These are phyloP conservation scores for Xylariaceae sp. DNA, from an alignment of 2,329 filamentous ascomycete genomes.

Conservation along the genomic window DNA sequence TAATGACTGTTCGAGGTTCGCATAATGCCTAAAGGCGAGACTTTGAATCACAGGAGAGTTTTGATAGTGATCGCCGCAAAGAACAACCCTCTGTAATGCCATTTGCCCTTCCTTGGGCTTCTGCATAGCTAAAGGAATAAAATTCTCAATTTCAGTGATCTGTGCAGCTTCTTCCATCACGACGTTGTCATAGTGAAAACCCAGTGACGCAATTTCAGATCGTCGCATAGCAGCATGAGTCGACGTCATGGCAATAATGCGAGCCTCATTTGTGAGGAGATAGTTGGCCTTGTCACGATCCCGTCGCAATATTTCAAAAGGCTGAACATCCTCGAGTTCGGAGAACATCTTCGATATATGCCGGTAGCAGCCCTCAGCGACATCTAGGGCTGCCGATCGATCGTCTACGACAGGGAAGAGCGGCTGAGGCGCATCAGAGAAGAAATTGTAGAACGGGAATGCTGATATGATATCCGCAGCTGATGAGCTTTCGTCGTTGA, in stretches of 20 bases:
- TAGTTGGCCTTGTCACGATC: slow-evolving; percentile 96
- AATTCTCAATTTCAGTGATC: slow-evolving; percentile 96
- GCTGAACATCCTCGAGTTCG: slow-evolving; percentile 89
- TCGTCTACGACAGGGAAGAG: slow-evolving; percentile 74
- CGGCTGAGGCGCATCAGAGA: slow-evolving; percentile 84
- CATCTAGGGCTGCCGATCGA: slow-evolving; percentile 73
- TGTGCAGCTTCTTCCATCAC: slow-evolving; percentile 99
- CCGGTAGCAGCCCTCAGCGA: slow-evolving; percentile 82
- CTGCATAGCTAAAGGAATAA: slow-evolving; percentile 93
- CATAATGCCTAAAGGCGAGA: slow-evolving; percentile 90
- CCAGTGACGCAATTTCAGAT: slow-evolving; percentile 87
- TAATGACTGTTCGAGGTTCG: slow-evolving; percentile 93
- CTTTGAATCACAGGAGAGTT: slow-evolving; percentile 97
- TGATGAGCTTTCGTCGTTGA: slow-evolving; percentile 62
- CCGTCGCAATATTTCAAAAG: slow-evolving; percentile 90
- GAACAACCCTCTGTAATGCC: slow-evolving; percentile 83
- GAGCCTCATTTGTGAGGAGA: slow-evolving; percentile 91
- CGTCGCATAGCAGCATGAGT: slow-evolving; percentile 96
- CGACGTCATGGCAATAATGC: slow-evolving; percentile 97
- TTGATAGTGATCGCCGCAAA: slow-evolving; percentile 95
- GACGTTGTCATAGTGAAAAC: slow-evolving; percentile 97
- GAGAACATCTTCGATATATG: slow-evolving; percentile 91
- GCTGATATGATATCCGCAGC: slow-evolving; percentile 69
- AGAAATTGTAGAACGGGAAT: slow-evolving; percentile 91
- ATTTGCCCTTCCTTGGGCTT: slow-evolving; percentile 75